These are phyloP conservation scores for Carallia pectinifolia DNA, from an alignment of 345 rosid genomes.

Conservation along the genomic window DNA sequence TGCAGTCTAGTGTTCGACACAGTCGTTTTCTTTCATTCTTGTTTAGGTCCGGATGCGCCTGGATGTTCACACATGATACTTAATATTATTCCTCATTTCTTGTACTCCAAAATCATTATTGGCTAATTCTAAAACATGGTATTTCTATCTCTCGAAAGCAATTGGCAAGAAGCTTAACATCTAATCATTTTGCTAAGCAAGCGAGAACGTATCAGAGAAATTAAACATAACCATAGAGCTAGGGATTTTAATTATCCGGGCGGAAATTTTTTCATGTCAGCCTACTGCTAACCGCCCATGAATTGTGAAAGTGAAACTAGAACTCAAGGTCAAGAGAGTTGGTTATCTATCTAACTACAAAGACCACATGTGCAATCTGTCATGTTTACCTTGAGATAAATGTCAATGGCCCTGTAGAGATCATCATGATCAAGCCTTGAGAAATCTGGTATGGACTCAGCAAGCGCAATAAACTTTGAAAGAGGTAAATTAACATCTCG, in stretches of 20 bases:
- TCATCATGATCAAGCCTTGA: conserved; percentile 89
- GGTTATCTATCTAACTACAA: conserved; percentile 40
- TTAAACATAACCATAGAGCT: background rate
- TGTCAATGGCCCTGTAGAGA: conserved; percentile 91
- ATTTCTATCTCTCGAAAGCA: no score
- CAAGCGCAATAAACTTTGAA: conserved; percentile 70
- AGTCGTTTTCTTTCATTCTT: conserved; percentile 82
- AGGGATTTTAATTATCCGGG: background rate
- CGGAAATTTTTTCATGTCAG: conserved; percentile 26
- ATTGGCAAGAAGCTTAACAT: background rate
- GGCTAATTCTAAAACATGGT: background rate
- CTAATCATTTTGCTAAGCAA: background rate
- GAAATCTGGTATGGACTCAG: conserved; percentile 80
- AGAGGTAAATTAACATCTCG: conserved; percentile 69
- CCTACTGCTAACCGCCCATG: conserved; percentile 32
- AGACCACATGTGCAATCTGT: conserved; percentile 20
- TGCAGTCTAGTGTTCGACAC: conserved; percentile 86
- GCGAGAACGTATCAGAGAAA: background rate
- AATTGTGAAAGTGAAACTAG: conserved; percentile 13
- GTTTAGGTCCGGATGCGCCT: conserved; percentile 81
- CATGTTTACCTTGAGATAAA: conserved; percentile 84
- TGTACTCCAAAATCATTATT: no score
- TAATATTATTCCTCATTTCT: background rate
- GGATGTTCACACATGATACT: background rate
- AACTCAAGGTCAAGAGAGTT: conserved; percentile 47